These are phyloP conservation scores for Lotus japonicus DNA, from an alignment of 306 rosid genomes.

Conservation along the genomic window DNA sequence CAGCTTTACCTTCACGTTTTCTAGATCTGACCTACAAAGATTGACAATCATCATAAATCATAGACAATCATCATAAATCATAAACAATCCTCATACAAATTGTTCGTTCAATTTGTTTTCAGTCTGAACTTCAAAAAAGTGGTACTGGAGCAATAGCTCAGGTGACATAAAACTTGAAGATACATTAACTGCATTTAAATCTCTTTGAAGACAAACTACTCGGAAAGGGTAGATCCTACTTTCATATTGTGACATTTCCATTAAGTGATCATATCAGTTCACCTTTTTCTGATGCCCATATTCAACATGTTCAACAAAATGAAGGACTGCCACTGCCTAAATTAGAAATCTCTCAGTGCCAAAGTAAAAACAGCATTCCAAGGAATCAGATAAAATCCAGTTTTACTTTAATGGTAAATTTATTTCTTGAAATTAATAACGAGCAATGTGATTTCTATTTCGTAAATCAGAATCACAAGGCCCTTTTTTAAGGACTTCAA, in stretches of 20 bases:
- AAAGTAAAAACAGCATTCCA: neutral
- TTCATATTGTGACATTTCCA: neutral
- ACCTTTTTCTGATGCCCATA: neutral
- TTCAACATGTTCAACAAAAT: neutral
- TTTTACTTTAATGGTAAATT: neutral
- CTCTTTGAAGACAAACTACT: too few species aligned
- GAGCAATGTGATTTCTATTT: neutral
- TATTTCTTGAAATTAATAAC: neutral
- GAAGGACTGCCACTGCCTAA: neutral
- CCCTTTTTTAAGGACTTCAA: neutral
- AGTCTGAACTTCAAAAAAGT: too few species aligned
- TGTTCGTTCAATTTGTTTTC: too few species aligned
- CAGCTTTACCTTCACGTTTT: constrained; percentile 38
- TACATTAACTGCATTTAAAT: too few species aligned
- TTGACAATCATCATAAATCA: constrained; percentile 4
- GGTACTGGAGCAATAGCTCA: neutral
- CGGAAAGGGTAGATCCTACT: neutral
- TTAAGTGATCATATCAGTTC: neutral
- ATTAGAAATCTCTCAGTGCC: neutral
- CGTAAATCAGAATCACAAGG: neutral
- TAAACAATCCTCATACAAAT: neutral
- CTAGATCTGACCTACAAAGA: constrained; percentile 38
- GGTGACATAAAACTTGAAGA: too few species aligned
- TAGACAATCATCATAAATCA: too few species aligned
- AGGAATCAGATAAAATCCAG: neutral